A percentile compares a stretch with the other conserved stretches of the same genome.
Evolutionary conservation across 78 protist species (phyloP).

Genomic region (Pigoraptor vietnamica): DNA sequence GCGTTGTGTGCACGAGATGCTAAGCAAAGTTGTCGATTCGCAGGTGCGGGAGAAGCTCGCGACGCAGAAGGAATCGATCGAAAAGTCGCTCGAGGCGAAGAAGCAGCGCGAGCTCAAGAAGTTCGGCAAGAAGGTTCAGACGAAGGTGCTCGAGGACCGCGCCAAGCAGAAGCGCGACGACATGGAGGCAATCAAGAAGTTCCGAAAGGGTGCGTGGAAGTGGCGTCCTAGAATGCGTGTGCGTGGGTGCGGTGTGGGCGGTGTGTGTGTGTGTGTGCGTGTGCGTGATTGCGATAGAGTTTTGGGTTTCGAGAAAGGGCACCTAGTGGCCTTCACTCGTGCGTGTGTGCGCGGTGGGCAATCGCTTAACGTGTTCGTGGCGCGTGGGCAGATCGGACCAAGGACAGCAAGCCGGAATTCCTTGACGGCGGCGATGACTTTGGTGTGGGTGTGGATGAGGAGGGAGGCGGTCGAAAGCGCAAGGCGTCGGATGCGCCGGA

Average conservation of each 20-base stretch:
- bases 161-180: conserved; percentile 55
- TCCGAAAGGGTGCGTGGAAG: conserved; percentile 51
- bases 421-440: neutral
- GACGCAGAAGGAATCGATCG: conserved; percentile 45
- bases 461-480: neutral
- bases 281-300: neutral
- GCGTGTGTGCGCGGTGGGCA: neutral
- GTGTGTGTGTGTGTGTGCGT: neutral
- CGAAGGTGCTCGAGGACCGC: conserved; percentile 44
- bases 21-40: neutral
- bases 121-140: conserved; percentile 67
- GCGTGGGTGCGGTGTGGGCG: neutral
- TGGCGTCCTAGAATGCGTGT: neutral
- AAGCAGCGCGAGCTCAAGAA: conserved; percentile 63
- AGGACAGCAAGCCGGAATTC: neutral
- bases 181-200: conserved; percentile 55
- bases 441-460: neutral
- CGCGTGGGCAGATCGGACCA: neutral
- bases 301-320: neutral
- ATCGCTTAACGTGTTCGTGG: neutral
- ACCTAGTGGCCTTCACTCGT: neutral
- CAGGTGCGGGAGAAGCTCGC: conserved; percentile 32
- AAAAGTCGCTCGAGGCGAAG: conserved; percentile 46
- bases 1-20: neutral
- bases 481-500: neutral